Evolutionary conservation across 2,329 filamentous ascomycete genomes (phyloP).

Genomic region (Monosporascus sp.): DNA sequence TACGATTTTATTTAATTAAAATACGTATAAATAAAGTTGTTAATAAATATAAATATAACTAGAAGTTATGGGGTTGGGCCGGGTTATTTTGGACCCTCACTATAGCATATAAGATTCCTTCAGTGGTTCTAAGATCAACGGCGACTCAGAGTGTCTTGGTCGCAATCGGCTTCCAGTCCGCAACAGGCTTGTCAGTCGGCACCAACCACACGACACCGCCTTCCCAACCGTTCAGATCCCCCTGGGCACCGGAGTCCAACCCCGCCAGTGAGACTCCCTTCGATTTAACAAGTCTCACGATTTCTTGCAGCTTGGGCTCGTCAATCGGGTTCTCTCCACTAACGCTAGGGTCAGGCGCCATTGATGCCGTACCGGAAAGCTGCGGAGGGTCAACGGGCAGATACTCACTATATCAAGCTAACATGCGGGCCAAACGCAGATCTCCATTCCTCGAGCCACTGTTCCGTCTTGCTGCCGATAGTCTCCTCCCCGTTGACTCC

Average conservation of each 20-base stretch:
- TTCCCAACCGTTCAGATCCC: conserved; percentile 17
- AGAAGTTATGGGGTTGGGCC: too few relatives aligned
- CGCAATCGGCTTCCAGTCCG: conserved; percentile 28
- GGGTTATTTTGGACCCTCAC: too few relatives aligned
- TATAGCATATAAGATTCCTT: too few relatives aligned
- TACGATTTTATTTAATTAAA: too few relatives aligned
- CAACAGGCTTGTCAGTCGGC: conserved; percentile 22
- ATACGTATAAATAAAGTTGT: too few relatives aligned
- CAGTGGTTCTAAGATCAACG: too few relatives aligned
- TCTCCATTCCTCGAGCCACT: conserved; percentile 23
- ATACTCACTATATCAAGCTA: conserved; percentile 29
- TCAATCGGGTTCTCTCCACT: neutral
- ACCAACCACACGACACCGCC: conserved; percentile 28
- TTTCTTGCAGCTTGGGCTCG: neutral
- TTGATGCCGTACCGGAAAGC: neutral
- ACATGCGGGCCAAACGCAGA: conserved; percentile 26
- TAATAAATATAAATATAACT: too few relatives aligned
- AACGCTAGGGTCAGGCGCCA: neutral
- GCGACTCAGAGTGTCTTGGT: conserved; percentile 3
- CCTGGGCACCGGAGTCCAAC: neutral
- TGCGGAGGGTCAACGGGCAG: neutral
- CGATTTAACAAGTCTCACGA: neutral
- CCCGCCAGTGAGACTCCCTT: neutral
- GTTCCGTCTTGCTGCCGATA: neutral
- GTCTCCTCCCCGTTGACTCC: conserved; percentile 18